Conservation (phyloP, 805 yeast genomes). For the Naumovozyma baii region DNA sequence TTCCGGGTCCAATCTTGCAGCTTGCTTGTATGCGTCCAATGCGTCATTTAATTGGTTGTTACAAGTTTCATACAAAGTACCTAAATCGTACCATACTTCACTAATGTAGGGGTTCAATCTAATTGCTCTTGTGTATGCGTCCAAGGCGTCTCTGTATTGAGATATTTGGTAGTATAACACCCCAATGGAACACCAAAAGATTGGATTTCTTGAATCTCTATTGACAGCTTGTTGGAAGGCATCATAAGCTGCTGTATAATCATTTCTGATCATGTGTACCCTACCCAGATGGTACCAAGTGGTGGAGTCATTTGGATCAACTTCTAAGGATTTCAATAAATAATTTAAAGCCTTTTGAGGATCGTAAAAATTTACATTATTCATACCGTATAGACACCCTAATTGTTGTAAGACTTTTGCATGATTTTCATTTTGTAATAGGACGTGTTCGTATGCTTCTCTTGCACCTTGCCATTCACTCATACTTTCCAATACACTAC, state of each 20-base stretch:
- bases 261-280: constrained; percentile 92
- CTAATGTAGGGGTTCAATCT: constrained; percentile 90
- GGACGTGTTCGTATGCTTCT: constrained; percentile 90
- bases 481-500: constrained; percentile 89
- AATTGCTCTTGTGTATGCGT: constrained; percentile 95
- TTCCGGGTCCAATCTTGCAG: constrained; percentile 88
- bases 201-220: constrained; percentile 92
- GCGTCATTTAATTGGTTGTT: constrained; percentile 94
- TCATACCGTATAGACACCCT: constrained; percentile 79
- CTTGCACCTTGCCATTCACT: constrained; percentile 85
- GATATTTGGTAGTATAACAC: constrained; percentile 92
- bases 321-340: constrained; percentile 77
- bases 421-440: constrained; percentile 83
- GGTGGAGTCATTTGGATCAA: constrained; percentile 86
- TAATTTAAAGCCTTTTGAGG: constrained; percentile 75
- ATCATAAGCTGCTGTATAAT: constrained; percentile 92
- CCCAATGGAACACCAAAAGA: constrained; percentile 96
- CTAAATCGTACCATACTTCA: constrained; percentile 98
- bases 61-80: constrained; percentile 93
- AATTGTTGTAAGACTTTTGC: constrained; percentile 93
- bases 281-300: constrained; percentile 96
- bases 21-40: constrained; percentile 91
- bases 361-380: constrained; percentile 57
- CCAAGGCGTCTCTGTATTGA: constrained; percentile 93
- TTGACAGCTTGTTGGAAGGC: constrained; percentile 98